A percentile compares a stretch with the other conserved stretches of the same genome.
Evolutionary conservation across 192 early-diverging fungal species (phyloP).

Genomic region (Podila verticillata): DNA sequence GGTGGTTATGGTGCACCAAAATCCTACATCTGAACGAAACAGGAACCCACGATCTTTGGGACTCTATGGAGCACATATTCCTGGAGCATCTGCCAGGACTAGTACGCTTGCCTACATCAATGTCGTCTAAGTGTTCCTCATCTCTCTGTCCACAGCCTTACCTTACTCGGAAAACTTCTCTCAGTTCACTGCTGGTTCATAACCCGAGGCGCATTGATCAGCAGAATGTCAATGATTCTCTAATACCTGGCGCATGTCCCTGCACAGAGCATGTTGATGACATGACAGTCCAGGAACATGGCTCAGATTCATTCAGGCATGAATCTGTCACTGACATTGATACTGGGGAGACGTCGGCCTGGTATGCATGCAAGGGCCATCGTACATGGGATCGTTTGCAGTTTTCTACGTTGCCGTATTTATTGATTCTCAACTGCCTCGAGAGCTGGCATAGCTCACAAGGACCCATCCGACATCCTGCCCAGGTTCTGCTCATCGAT

Average conservation of each 20-base stretch:
- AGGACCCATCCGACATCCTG: too few relatives aligned
- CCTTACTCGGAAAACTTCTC: background rate
- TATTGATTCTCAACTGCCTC: slow-evolving; percentile 9
- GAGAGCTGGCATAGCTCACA: background rate
- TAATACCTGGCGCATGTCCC: background rate
- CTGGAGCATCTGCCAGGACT: slow-evolving; percentile 1
- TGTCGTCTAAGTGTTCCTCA: background rate
- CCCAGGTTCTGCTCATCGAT: too few relatives aligned
- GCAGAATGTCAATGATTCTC: background rate
- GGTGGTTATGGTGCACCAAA: slow-evolving; percentile 11
- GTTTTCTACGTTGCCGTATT: background rate
- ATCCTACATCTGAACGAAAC: background rate
- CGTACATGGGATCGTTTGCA: background rate
- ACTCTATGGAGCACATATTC: background rate
- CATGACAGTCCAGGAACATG: background rate
- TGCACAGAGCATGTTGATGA: background rate
- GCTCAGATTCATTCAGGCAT: background rate
- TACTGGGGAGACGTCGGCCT: background rate
- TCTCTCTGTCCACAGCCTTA: slow-evolving; percentile 7
- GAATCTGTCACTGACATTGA: background rate
- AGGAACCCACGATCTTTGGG: background rate
- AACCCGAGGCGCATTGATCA: slow-evolving; percentile 7
- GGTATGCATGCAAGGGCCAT: slow-evolving; percentile 1
- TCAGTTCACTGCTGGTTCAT: background rate
- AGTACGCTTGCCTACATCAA: background rate